Evolutionary conservation across 73 alveolate species (phyloP), one percentile per base, ranked within the genome.

Genomic region (Paraurostyla sp.): DNA sequence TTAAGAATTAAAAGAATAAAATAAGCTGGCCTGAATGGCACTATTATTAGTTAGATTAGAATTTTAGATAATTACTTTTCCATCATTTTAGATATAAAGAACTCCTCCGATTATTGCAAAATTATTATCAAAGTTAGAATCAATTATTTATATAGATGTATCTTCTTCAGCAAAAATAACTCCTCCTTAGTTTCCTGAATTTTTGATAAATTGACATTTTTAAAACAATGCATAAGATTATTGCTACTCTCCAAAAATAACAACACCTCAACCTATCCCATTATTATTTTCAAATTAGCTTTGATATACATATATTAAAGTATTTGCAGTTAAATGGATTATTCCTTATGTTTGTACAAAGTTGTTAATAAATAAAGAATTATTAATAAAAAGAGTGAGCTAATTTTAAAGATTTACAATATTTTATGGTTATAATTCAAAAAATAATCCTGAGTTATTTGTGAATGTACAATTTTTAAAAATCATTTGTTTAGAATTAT

Each of bases 91-190:
- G 7, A 48, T 16, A 48, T 73, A 73, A 6, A 73, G 40, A 0
- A 73, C 71, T 27, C 87, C 87, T 11, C 87, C 87, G 3, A 45
- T n/a, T 0, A 73, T 27, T 43, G 87, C 87, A 45, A 43, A 73
- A 73, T 73, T 73, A 7, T 36, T 73, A 2, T 48, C 36, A 45
- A 73, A 23, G 25, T 2, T 11, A 16, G 54, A 73, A 2, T 40
- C 56, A 43, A n/a, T 32, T 16, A 22, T n/a, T 2, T 73, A 4
- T 20, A 73, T 73, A 29, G 6, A 25, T 22, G 27, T 50, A 43
- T 42, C 3, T 7, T 18, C 49, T 50, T 73, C 20, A 73, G 51
- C 11, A 36, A 43, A 73, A 22, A 73, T 13, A 1, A 73, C 52
- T 0, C 87, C 87, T 40, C 87, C 87, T 13, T 13, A 50, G 41